Conservation (phyloP, 805 yeast species). For the Kuraishia molischiana region DNA sequence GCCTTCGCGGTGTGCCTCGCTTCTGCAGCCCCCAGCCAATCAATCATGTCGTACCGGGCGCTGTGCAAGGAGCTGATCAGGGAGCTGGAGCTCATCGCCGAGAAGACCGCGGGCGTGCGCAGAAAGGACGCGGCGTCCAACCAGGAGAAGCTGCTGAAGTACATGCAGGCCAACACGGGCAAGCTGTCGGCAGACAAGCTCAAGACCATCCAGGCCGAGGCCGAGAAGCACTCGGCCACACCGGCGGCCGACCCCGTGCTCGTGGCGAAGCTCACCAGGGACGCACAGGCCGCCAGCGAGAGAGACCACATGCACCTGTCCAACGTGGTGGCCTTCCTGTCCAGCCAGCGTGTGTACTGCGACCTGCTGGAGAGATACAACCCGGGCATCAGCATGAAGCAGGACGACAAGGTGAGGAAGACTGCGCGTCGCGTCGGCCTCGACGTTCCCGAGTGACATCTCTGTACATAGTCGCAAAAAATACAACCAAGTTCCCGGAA, state of each 20-base stretch:
- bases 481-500: no score
- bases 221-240: constrained; percentile 18
- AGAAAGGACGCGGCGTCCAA: constrained; percentile 32
- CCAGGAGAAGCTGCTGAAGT: constrained; percentile 29
- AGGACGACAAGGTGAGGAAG: constrained; percentile 64
- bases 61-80: constrained; percentile 20
- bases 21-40: no score
- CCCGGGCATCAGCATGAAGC: constrained; percentile 71
- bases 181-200: constrained; percentile 20
- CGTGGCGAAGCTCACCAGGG: constrained; percentile 17
- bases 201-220: background rate
- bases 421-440: constrained; percentile 91
- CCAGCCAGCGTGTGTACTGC: constrained; percentile 67
- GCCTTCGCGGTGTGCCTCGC: background rate
- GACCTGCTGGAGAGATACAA: constrained; percentile 79
- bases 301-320: constrained; percentile 28
- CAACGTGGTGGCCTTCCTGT: constrained; percentile 56
- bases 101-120: constrained; percentile 26
- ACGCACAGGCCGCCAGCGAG: constrained; percentile 10
- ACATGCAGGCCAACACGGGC: constrained; percentile 7
- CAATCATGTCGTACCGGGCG: constrained; percentile 14
- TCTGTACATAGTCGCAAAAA: no score
- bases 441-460: constrained; percentile 45
- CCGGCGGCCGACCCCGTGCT: constrained; percentile 17
- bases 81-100: constrained; percentile 29